Evolutionary conservation across 768 basidiomycete species (phyloP).

Genomic region (Lepiota brunneoincarnata): DNA sequence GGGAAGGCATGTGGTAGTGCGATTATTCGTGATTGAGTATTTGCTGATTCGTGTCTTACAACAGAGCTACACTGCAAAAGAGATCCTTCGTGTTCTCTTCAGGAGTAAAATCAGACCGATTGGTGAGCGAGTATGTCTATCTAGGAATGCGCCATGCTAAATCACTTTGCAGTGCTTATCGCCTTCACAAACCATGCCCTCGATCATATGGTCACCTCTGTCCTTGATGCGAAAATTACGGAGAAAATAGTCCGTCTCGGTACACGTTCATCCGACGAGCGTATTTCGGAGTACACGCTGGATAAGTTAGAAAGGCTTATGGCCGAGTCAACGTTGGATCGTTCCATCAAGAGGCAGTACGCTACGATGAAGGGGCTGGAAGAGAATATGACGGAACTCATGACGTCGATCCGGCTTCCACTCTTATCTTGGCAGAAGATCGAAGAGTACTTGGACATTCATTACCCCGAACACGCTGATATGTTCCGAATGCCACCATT

Average conservation of each 20-base stretch:
- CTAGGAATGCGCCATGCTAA: not conserved
- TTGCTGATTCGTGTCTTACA: slow-evolving; percentile 3
- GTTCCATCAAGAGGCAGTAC: slow-evolving; percentile 29
- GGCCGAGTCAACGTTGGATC: slow-evolving; percentile 37
- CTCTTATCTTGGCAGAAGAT: slow-evolving; percentile 31
- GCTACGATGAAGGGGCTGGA: slow-evolving; percentile 43
- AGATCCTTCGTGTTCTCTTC: slow-evolving; percentile 66
- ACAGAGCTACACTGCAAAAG: slow-evolving; percentile 66
- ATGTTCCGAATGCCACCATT: slow-evolving; percentile 39
- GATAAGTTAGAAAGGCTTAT: slow-evolving; percentile 52
- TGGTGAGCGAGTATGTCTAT: not conserved
- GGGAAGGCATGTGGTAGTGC: slow-evolving; percentile 51
- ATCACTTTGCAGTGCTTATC: slow-evolving; percentile 28
- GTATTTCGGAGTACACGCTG: slow-evolving; percentile 58
- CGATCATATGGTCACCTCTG: slow-evolving; percentile 65
- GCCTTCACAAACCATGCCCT: slow-evolving; percentile 80
- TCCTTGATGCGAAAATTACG: slow-evolving; percentile 66
- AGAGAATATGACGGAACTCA: slow-evolving; percentile 41
- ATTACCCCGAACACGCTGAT: slow-evolving; percentile 48
- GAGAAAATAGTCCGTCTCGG: slow-evolving; percentile 66
- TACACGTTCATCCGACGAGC: slow-evolving; percentile 57
- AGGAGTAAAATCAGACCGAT: slow-evolving; percentile 51
- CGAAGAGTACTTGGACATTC: slow-evolving; percentile 36
- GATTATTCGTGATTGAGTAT: not conserved
- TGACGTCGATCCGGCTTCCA: slow-evolving; percentile 24